Conservation (phyloP, 2,329 filamentous ascomycete genomes). For the Cercospora canescens region DNA sequence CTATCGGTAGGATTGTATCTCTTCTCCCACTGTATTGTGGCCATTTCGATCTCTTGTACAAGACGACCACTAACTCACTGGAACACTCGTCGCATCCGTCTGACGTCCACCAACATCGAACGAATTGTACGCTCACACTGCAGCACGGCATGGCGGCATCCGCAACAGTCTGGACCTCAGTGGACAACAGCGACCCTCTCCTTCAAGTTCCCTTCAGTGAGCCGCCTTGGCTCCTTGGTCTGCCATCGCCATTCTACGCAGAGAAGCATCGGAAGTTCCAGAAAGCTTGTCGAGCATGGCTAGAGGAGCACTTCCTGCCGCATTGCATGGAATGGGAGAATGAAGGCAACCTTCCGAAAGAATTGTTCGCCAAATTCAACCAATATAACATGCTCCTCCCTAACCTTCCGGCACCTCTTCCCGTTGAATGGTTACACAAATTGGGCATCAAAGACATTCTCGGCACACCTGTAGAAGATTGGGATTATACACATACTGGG, state of each 20-base stretch:
- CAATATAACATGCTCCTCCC: slow-evolving; percentile 69
- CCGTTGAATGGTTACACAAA: slow-evolving; percentile 65
- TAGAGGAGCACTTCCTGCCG: slow-evolving; percentile 26
- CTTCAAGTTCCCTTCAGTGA: slow-evolving; percentile 25
- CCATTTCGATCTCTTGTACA: not conserved
- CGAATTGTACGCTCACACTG: not conserved
- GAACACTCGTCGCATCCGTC: not conserved
- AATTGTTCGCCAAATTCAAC: slow-evolving; percentile 65
- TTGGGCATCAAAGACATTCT: slow-evolving; percentile 66
- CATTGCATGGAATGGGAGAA: slow-evolving; percentile 27
- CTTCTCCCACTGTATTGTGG: not conserved
- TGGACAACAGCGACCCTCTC: slow-evolving; percentile 16
- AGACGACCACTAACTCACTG: not conserved
- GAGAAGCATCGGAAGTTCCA: slow-evolving; percentile 25
- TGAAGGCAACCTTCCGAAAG: slow-evolving; percentile 45
- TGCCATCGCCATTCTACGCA: slow-evolving; percentile 24
- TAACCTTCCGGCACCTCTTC: slow-evolving; percentile 66
- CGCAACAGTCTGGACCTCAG: not conserved
- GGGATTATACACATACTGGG: slow-evolving; percentile 67
- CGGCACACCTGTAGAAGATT: slow-evolving; percentile 69
- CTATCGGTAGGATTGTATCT: not conserved
- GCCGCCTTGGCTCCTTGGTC: slow-evolving; percentile 22
- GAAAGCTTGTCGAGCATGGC: slow-evolving; percentile 25
- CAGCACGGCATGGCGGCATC: slow-evolving; percentile 13
- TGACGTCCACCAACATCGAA: not conserved